A percentile compares a stretch with the other conserved stretches of the same genome.
Conservation (phyloP, 1,284 basidiomycete species). For the Tremellales sp. region DNA sequence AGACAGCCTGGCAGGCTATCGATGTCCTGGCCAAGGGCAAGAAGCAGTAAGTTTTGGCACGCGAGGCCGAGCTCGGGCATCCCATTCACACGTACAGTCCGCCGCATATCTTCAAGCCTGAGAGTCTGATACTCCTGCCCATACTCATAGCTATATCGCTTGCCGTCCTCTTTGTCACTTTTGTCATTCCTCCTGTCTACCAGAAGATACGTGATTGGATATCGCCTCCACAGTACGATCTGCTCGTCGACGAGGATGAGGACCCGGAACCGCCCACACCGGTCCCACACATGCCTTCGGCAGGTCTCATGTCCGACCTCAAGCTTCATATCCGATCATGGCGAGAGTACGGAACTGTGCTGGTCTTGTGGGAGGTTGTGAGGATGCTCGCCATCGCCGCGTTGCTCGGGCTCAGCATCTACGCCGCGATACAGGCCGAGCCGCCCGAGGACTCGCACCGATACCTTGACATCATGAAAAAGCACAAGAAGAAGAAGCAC, state of each 20-base stretch:
- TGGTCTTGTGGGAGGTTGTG: slow-evolving; percentile 41
- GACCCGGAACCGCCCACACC: slow-evolving; percentile 21
- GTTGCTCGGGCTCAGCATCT: slow-evolving; percentile 43
- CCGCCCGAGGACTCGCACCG: slow-evolving; percentile 16
- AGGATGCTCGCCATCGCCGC: slow-evolving; percentile 35
- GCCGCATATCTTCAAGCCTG: slow-evolving; percentile 26
- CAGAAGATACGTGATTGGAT: slow-evolving; percentile 15
- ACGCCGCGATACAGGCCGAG: slow-evolving; percentile 43
- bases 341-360: slow-evolving; percentile 34
- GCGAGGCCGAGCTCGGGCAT: neutral
- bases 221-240: slow-evolving; percentile 19
- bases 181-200: slow-evolving; percentile 26
- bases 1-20: neutral
- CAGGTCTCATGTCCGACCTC: slow-evolving; percentile 42
- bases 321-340: slow-evolving; percentile 35
- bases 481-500: slow-evolving; percentile 40
- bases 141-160: slow-evolving; percentile 34
- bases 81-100: slow-evolving; percentile 24
- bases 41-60: slow-evolving; percentile 8
- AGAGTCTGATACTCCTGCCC: slow-evolving; percentile 44
- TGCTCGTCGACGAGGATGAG: slow-evolving; percentile 24
- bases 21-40: slow-evolving; percentile 7
- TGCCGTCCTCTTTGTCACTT: slow-evolving; percentile 26
- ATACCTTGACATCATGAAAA: slow-evolving; percentile 22
- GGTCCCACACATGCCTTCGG: slow-evolving; percentile 34